Evolutionary conservation across 2,329 filamentous ascomycete species (phyloP), one percentile per base, ranked within the genome.

Genomic region (Teratosphaeria viscida): DNA sequence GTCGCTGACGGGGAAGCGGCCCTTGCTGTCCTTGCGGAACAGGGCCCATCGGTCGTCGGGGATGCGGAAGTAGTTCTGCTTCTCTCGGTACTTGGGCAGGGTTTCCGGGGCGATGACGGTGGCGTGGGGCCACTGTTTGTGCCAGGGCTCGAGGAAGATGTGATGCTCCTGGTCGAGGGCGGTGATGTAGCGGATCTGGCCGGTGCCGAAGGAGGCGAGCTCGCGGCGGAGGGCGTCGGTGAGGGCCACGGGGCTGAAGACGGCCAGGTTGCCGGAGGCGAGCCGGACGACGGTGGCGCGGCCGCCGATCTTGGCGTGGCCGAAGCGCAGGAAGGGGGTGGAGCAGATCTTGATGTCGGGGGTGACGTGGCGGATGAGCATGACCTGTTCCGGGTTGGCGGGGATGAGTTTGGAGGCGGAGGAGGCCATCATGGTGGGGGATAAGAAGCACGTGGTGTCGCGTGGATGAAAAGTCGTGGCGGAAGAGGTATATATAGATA

Each of bases 111-210:
- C 92, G 67, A 97, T 82, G 55, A 99, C 81, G 67, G 86, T 85
- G 35, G 92, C 92, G 52, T 81, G 73, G 0, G 92, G 92, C 72
- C 84, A 97, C 29, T 84, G 88, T 55, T 82, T 77, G 68, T 88
- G 85, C 92, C 94, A 99, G 55, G 89, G 81, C 0, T 88, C 87
- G 58, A 99, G 73, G 78, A 94, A 95, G 72, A 99, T 90, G 81
- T 99, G 94, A 75, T 99, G 94, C 77, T 99, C 91, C 57, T 89
- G 81, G 73, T 99, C 94, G 1, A 88, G 84, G 0, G 94, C 92
- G 29, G 92, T 80, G 65, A 99, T 86, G 79, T 97, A 97, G 65
- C 82, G 83, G 57, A 96, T 84, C 52, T 84, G 81, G 56, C 86
- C 85, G 29, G 52, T 61, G 14, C 61, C 66, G 11, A 65, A 56